Evolutionary conservation across 2,329 filamentous ascomycete genomes (phyloP), one percentile per base, ranked within the genome.

Genomic region (Tolypocladium tropicale): DNA sequence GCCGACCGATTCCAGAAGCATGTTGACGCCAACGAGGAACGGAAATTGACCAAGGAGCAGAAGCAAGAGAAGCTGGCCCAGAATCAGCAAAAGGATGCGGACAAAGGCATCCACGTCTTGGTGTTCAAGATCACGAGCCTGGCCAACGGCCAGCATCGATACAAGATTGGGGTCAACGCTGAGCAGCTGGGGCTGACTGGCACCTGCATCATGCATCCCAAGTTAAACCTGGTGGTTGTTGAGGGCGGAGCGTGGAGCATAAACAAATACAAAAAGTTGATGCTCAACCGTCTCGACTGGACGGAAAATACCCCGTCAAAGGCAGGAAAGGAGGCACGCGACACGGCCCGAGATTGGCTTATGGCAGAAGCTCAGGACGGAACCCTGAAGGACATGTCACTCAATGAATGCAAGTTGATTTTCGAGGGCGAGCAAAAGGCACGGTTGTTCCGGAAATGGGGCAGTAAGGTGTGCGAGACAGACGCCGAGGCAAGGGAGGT

Each of bases 281-380:
- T 99, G 89, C 78, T 95, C 48, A 86, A 93, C 63, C 90, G 94
- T 52, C 91, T 97, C 66, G 88, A 95, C 70, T 99, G 95, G 94
- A 88, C 88, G 2, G 92, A 97, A 68, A 96, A 95, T 63, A 81
- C 83, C 0, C 84, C 85, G 2, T 86, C 91, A 0, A 78, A 79
- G 41, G 74, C 83, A 46, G 79, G 78, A 53, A 78, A 84, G 58
- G 79, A 78, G 39, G 85, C 85, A 56, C 77, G 80, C 56, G 82
- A 81, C 57, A 80, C 81, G 1, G 78, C 85, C 51, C 83, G 84
- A 21, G 78, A 85, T 49, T 96, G 91, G 90, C 77, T 96, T 52
- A 82, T 86, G 58, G 84, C 89, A 1, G 83, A 94, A 65, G 86
- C 92, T 65, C 88, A 91, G 57, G 79, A 84, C 11, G 90, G 90